phyloP scores from a whole-genome alignment of 257 asterid species.

The Mitragyna speciosa region DNA sequence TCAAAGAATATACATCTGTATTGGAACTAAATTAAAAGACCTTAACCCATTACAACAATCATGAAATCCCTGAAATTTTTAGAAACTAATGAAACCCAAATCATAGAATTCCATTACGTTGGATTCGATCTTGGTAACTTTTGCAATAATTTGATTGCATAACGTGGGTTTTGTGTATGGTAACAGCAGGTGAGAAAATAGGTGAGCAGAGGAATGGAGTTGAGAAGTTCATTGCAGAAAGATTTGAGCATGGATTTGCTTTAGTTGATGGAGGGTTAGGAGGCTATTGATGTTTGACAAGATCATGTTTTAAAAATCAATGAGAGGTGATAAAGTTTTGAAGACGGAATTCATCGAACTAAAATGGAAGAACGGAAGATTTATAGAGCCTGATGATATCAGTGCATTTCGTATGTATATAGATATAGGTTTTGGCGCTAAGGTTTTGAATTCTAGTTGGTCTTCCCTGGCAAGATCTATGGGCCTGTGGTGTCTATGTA shows the following conservation, averaged over 20 bases:
- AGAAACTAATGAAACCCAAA: slow-evolving; percentile 24
- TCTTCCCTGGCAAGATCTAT: background rate
- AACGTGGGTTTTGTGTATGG: slow-evolving; percentile 6
- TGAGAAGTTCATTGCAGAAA: slow-evolving; percentile 23
- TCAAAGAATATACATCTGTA: slow-evolving; percentile 21
- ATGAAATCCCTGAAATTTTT: slow-evolving; percentile 7
- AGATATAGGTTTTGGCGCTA: slow-evolving; percentile 12
- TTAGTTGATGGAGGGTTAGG: slow-evolving; percentile 8
- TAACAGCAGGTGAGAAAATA: slow-evolving; percentile 23
- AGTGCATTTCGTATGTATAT: background rate
- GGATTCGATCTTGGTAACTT: slow-evolving; percentile 21
- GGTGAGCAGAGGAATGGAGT: slow-evolving; percentile 17
- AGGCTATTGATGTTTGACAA: slow-evolving; percentile 5
- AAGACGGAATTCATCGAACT: slow-evolving; percentile 23
- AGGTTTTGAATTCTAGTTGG: background rate
- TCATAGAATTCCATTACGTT: slow-evolving; percentile 26
- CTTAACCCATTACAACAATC: slow-evolving; percentile 25
- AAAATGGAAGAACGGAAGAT: background rate
- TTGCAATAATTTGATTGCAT: slow-evolving; percentile 18
- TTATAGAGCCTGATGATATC: background rate
- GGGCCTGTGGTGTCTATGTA: background rate
- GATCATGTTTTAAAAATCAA: background rate
- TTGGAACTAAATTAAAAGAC: slow-evolving; percentile 22
- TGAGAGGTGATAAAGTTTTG: slow-evolving; percentile 10
- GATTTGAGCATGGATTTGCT: slow-evolving; percentile 37